Conservation (phyloP, 441 rosid genomes). For the Pelargonium cotyledonis region DNA sequence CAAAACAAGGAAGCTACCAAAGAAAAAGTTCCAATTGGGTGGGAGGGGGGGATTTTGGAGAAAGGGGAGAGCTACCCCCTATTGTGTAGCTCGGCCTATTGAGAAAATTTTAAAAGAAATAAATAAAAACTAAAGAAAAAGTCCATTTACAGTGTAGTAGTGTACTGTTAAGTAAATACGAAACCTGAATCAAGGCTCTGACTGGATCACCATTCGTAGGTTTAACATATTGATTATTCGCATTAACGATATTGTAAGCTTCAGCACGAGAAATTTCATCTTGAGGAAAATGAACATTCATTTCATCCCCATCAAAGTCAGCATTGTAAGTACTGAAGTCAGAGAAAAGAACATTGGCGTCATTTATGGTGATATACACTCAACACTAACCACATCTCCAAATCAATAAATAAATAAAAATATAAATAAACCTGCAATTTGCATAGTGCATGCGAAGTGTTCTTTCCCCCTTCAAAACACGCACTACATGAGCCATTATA, state of each 20-base stretch:
- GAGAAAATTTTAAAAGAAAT: background rate
- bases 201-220: slow-evolving; percentile 96
- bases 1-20: slow-evolving; percentile 9
- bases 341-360: slow-evolving; percentile 17
- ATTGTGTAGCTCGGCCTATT: no score
- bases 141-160: slow-evolving; percentile 9
- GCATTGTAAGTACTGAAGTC: slow-evolving; percentile 91
- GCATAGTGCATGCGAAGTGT: slow-evolving; percentile 99
- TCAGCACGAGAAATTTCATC: slow-evolving; percentile 99
- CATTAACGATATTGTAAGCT: slow-evolving; percentile 98
- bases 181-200: slow-evolving; percentile 92
- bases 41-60: no score
- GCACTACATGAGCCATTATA: slow-evolving; percentile 95
- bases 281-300: slow-evolving; percentile 99
- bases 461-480: slow-evolving; percentile 90
- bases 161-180: slow-evolving; percentile 12
- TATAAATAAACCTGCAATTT: slow-evolving; percentile 79
- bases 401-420: background rate
- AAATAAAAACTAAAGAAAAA: background rate
- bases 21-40: background rate
- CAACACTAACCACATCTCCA: background rate
- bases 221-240: slow-evolving; percentile 91
- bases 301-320: slow-evolving; percentile 99
- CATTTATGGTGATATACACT: slow-evolving; percentile 5
- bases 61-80: no score